phyloP scores from a whole-genome alignment of 2,329 filamentous ascomycete species.

The Pseudogymnoascus verrucosus region DNA sequence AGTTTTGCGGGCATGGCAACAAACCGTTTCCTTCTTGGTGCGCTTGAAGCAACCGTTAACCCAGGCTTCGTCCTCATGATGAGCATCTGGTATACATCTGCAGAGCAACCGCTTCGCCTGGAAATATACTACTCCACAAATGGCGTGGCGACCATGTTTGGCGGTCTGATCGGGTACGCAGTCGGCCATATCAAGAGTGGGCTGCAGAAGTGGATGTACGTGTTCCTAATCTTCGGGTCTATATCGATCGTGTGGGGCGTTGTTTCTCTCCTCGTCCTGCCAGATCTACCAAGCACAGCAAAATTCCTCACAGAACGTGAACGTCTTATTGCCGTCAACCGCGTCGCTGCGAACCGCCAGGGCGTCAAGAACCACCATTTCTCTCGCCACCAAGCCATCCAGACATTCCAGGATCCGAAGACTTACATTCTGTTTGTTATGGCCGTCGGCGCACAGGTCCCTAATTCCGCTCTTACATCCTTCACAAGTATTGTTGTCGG shows the following conservation, averaged over 20 bases:
- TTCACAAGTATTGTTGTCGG: slow-evolving; percentile 61
- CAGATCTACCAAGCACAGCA: slow-evolving; percentile 56
- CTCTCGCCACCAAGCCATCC: slow-evolving; percentile 50
- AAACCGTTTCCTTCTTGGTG: slow-evolving; percentile 55
- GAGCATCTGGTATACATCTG: slow-evolving; percentile 54
- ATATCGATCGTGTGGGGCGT: slow-evolving; percentile 58
- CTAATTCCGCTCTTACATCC: slow-evolving; percentile 46
- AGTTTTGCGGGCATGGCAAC: slow-evolving; percentile 55
- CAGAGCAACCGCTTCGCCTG: slow-evolving; percentile 56
- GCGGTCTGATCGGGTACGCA: slow-evolving; percentile 57
- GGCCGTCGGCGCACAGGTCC: slow-evolving; percentile 41
- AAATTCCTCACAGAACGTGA: slow-evolving; percentile 61
- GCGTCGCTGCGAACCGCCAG: slow-evolving; percentile 53
- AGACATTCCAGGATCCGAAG: slow-evolving; percentile 53
- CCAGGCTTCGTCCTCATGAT: slow-evolving; percentile 60
- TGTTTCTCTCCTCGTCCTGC: slow-evolving; percentile 53
- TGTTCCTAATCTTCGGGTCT: slow-evolving; percentile 57
- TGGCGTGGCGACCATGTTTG: slow-evolving; percentile 50
- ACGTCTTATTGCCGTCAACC: slow-evolving; percentile 56
- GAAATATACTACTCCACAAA: slow-evolving; percentile 58
- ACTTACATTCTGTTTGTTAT: slow-evolving; percentile 52
- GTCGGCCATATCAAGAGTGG: slow-evolving; percentile 54
- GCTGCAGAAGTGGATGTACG: slow-evolving; percentile 59
- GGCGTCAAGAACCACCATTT: slow-evolving; percentile 54
- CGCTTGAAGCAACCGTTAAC: slow-evolving; percentile 57